These are phyloP conservation scores for Lasiodiplodia theobromae DNA, from an alignment of 2,329 filamentous ascomycete genomes.

Conservation along the genomic window DNA sequence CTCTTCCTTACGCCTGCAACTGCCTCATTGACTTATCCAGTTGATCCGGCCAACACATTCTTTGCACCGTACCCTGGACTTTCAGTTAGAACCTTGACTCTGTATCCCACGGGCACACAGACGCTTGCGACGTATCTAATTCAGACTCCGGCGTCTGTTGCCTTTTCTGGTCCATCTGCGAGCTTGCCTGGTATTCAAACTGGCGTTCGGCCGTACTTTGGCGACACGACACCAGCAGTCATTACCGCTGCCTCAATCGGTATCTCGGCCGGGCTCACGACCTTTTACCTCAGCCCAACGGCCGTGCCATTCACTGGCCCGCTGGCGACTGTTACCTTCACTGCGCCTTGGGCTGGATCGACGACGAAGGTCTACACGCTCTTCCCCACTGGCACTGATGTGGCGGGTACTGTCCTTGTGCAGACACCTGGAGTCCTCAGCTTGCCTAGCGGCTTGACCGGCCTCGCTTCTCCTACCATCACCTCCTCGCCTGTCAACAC, in stretches of 20 bases:
- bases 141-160: background rate
- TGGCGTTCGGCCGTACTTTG: background rate
- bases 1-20: background rate
- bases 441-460: background rate
- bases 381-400: background rate
- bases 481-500: background rate
- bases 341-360: background rate
- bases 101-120: background rate
- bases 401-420: background rate
- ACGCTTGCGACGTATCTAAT: background rate
- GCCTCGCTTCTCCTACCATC: background rate
- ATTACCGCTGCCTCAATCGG: background rate
- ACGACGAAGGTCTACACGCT: background rate
- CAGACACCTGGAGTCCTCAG: background rate
- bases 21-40: background rate
- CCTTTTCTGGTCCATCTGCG: background rate
- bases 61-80: background rate
- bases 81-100: background rate
- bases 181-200: background rate
- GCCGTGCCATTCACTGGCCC: background rate
- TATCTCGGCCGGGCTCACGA: background rate
- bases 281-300: background rate
- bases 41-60: constrained; percentile 1
- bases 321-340: background rate
- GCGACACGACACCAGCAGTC: background rate